These are phyloP conservation scores for Amniculicola lignicola DNA, from an alignment of 495 filamentous ascomycete species.

Conservation along the genomic window DNA sequence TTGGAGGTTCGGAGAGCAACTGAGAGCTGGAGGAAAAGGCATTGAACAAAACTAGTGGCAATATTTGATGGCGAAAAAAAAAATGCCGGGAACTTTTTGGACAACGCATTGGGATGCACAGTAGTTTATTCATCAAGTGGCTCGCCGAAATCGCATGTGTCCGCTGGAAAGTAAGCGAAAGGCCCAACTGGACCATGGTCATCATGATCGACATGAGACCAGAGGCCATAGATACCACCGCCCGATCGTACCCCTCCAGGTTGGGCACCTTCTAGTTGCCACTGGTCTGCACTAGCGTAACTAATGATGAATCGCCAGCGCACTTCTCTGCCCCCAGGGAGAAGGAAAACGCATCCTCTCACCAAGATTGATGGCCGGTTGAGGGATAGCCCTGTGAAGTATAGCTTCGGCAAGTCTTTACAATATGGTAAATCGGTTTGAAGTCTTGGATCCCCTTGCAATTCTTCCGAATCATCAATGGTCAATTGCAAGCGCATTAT, in stretches of 20 bases:
- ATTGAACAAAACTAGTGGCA: background rate
- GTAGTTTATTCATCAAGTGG: background rate
- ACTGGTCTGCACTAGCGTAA: conserved; percentile 28
- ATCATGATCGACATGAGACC: conserved; percentile 32
- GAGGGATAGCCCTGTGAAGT: conserved; percentile 19
- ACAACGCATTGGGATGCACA: background rate
- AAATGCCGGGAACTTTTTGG: too few relatives aligned
- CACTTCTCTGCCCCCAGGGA: conserved; percentile 18
- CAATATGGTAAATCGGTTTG: conserved; percentile 20
- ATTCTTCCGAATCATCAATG: conserved; percentile 12
- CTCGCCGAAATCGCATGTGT: background rate
- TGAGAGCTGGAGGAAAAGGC: conserved; percentile 11
- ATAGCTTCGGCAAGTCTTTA: conserved; percentile 24
- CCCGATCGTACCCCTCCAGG: conserved; percentile 26
- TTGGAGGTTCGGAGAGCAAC: conserved; percentile 22
- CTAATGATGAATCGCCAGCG: conserved; percentile 33
- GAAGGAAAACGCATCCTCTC: conserved; percentile 15
- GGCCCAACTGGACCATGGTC: conserved; percentile 26
- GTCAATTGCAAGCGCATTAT: conserved; percentile 21
- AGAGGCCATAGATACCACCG: conserved; percentile 25
- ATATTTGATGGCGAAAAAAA: too few relatives aligned
- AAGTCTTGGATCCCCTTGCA: conserved; percentile 14
- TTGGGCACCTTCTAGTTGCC: conserved; percentile 31
- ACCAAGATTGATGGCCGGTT: conserved; percentile 11
- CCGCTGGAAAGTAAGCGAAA: conserved; percentile 22